Conservation (phyloP, 306 rosid species). For the Begonia fuchsioides region DNA sequence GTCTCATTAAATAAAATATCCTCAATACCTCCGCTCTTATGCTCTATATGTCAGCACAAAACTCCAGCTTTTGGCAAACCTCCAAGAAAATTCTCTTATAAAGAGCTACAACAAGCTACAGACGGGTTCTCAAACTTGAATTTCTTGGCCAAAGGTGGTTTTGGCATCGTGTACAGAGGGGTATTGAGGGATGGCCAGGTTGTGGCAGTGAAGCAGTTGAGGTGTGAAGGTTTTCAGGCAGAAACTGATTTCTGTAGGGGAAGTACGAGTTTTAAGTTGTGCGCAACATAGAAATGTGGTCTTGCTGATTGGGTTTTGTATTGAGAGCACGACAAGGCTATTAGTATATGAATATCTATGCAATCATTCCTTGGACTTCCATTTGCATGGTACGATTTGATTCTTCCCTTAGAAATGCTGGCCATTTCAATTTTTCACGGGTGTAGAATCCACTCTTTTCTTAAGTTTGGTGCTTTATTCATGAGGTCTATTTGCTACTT, state of each 20-base stretch:
- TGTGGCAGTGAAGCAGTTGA: constrained; percentile 86
- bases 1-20: constrained; percentile 57
- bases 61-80: constrained; percentile 87
- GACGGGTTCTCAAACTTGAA: constrained; percentile 47
- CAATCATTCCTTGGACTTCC: constrained; percentile 74
- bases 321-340: constrained; percentile 49
- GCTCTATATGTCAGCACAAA: constrained; percentile 79
- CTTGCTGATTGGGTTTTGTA: constrained; percentile 70
- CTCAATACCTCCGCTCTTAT: constrained; percentile 75
- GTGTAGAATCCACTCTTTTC: too few relatives aligned
- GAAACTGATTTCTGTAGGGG: constrained; percentile 84
- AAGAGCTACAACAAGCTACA: constrained; percentile 73
- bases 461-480: too few relatives aligned
- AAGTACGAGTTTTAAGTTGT: constrained; percentile 83
- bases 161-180: constrained; percentile 76
- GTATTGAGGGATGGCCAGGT: constrained; percentile 72
- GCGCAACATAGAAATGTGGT: constrained; percentile 98
- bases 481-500: too few relatives aligned
- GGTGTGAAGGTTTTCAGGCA: constrained; percentile 62
- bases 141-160: constrained; percentile 79
- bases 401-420: too few relatives aligned
- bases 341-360: constrained; percentile 86
- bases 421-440: too few relatives aligned
- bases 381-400: constrained; percentile 50
- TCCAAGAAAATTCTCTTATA: constrained; percentile 62